These are phyloP conservation scores for Larix sibirica DNA, from an alignment of 83 land plant genomes.

Conservation along the genomic window DNA sequence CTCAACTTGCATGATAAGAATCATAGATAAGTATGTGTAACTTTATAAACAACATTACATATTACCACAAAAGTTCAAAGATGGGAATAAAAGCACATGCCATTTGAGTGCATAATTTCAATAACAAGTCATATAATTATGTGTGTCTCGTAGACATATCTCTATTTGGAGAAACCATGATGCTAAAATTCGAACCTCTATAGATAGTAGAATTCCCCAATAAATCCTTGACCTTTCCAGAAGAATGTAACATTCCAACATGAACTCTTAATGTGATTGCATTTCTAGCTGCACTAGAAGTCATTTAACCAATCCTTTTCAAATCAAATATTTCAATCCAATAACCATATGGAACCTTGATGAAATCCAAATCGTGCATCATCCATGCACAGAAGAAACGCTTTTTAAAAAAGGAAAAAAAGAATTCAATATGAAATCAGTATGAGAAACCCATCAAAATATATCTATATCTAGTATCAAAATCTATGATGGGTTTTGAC, in stretches of 20 bases:
- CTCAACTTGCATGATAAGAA: too few species aligned
- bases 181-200: background rate
- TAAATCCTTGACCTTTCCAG: background rate
- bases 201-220: background rate
- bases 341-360: constrained; percentile 97
- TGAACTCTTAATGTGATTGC: background rate
- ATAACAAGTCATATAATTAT: too few species aligned
- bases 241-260: background rate
- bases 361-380: constrained; percentile 92
- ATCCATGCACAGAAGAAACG: constrained; percentile 51
- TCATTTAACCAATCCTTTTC: constrained; percentile 39
- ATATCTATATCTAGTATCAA: too few species aligned
- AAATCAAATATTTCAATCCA: constrained; percentile 98
- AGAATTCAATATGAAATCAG: background rate
- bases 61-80: too few species aligned
- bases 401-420: background rate
- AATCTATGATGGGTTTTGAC: too few species aligned
- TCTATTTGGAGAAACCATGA: background rate
- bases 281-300: constrained; percentile 42
- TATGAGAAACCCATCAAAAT: background rate
- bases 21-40: too few species aligned
- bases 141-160: too few species aligned
- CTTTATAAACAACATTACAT: too few species aligned
- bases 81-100: too few species aligned
- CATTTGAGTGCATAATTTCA: too few species aligned